phyloP scores from a whole-genome alignment of 2,329 filamentous ascomycete species.

The Cephalotrichum gorgonifer region DNA sequence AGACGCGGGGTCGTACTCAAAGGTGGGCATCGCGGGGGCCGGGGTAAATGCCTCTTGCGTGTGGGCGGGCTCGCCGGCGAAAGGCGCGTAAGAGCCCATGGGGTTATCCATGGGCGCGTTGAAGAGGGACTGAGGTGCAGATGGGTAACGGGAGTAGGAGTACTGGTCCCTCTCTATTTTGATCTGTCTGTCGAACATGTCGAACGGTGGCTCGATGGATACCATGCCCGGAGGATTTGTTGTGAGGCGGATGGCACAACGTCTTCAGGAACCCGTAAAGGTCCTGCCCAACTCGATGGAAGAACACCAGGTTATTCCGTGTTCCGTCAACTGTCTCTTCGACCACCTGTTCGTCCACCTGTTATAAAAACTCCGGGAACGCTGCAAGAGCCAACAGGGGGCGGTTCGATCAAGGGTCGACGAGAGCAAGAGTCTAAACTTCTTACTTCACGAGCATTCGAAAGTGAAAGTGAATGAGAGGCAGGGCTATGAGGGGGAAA shows the following conservation, averaged over 20 bases:
- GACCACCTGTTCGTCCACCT: no score
- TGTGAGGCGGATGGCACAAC: no score
- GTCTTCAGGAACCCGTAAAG: no score
- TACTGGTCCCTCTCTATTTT: conserved; percentile 14
- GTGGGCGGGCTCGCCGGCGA: conserved; percentile 14
- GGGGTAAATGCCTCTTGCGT: conserved; percentile 20
- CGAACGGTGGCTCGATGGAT: conserved; percentile 2
- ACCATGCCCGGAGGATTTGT: no score
- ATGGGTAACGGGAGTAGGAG: conserved; percentile 35
- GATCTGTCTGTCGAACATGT: conserved; percentile 3
- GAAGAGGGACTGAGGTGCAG: conserved; percentile 29
- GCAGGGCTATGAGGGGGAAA: neutral
- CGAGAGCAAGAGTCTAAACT: neutral
- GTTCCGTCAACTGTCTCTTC: no score
- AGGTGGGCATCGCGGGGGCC: conserved; percentile 17
- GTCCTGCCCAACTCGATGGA: no score
- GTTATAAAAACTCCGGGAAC: no score
- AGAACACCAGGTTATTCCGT: no score
- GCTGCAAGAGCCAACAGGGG: no score
- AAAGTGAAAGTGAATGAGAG: neutral
- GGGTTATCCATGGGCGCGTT: conserved; percentile 33
- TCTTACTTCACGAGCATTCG: neutral
- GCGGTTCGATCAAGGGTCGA: neutral
- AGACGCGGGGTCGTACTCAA: conserved; percentile 30
- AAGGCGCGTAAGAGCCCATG: conserved; percentile 33